phyloP scores from a whole-genome alignment of 202 grass and related monocot genomes.

The Brachypodium distachyon region DNA sequence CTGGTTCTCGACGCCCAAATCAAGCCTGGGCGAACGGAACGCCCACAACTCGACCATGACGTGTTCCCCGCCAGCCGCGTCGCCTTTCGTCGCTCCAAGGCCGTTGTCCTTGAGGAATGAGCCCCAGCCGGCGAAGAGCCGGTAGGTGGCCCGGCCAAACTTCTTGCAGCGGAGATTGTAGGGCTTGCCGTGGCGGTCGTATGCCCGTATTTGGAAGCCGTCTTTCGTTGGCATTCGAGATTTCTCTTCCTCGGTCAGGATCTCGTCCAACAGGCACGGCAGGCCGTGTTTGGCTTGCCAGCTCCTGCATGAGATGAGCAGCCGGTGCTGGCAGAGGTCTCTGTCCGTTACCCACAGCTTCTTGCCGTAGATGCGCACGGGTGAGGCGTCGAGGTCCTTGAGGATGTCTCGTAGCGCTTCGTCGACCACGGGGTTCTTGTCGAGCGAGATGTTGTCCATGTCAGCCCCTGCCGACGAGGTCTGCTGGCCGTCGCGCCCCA shows the following conservation, averaged over 20 bases:
- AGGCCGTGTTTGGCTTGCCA: not conserved
- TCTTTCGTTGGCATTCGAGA: fast-evolving
- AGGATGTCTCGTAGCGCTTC: not conserved
- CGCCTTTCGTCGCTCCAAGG: not conserved
- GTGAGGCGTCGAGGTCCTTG: not conserved
- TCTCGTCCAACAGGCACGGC: not conserved
- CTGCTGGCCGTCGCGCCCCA: not conserved
- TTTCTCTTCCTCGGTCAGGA: not conserved
- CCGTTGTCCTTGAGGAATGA: not conserved
- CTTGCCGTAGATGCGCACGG: not conserved
- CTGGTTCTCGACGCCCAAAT: not conserved
- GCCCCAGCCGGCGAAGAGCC: not conserved
- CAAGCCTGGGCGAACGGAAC: not conserved
- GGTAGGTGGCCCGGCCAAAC: not conserved
- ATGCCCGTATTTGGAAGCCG: not conserved
- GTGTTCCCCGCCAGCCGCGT: not conserved
- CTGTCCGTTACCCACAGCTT: not conserved
- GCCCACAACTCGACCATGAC: not conserved
- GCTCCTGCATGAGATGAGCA: conserved; percentile 4
- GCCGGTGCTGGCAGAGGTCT: fast-evolving
- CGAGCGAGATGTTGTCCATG: not conserved
- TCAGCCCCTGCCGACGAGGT: not conserved
- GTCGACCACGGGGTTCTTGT: not conserved
- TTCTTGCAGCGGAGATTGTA: not conserved
- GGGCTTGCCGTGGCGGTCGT: not conserved